Evolutionary conservation across 2,329 filamentous ascomycete genomes (phyloP), one percentile per base, ranked within the genome.

Genomic region (Alternaria triticimaculans): DNA sequence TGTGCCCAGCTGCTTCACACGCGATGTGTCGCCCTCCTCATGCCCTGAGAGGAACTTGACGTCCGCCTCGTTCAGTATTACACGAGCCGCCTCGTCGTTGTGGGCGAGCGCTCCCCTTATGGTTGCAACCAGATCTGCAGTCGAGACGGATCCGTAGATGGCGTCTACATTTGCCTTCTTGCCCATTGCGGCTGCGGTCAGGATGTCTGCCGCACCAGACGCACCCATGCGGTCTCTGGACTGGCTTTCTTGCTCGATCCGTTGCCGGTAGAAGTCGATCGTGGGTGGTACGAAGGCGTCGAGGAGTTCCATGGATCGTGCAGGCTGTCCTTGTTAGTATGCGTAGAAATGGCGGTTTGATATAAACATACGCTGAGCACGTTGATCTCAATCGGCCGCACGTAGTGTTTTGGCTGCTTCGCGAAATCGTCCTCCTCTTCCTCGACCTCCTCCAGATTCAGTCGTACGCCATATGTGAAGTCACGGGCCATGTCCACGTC

Each of bases 91-190:
- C 74, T 87, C 83, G 58, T 85, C 82, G 67, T 87, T 84, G 60
- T 83, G 81, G 37, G 82, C 82, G 66, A 88, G 76, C 23, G 83
- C 80, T 45, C 80, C 80, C 62, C 81, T 83, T 59, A 88, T 80
- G 23, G 81, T 83, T 15, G 78, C 73, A 8, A 81, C 82, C 58
- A 89, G 80, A 71, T 89, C 87, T 23, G 79, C 75, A 8, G 82
- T 83, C n/a, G 85, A 84, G 5, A 89, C 85, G 4, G 85, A 86
- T 25, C 86, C 87, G 67, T 86, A 85, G 53, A 86, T 87, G 15
- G 79, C 78, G 20, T 76, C 74, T 21, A 62, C 58, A 4, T 58
- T 55, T 15, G 67, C 60, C 62, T 78, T 78, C 54, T 74, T 76
- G 58, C 68, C 68, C 65, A 74, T 75, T 11, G 76, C 74, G 15